Evolutionary conservation across 345 rosid species (phyloP), one percentile per base, ranked within the genome.

Genomic region (Firmiana major): DNA sequence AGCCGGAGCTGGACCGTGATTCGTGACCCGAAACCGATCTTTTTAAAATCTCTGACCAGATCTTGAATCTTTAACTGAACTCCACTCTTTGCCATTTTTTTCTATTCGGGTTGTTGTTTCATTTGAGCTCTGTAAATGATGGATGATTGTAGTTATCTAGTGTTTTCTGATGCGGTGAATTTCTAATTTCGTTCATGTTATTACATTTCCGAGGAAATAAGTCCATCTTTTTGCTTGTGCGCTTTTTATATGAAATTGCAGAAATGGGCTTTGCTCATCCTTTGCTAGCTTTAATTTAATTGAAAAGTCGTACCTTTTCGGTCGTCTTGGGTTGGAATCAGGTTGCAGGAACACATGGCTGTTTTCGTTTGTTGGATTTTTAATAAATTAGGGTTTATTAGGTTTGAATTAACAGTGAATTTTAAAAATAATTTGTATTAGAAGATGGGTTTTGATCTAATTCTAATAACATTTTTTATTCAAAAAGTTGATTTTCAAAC

Each of bases 1-100:
- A 77, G 60, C 87, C 57, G 86, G 84, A 69, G 78, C 84, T 48
- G 77, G 83, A 58, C 82, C 89, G 13, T 87, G 81, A 84, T 51
- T 79, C 71, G 7, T 6, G 24, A 28, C 55, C 72, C 34, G 21
- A 16, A 79, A 57, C 72, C 73, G 21, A 48, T 16, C 13, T 0
- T n/a, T 19, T 7, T 9, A 74, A 67, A 74, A 53, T 69, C 51
- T 49, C 34, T 55, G 40, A 69, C 22, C 75, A 49, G 69, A 75
- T 73, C 63, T 40, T 48, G 66, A 54, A 73, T 28, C 71, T 58
- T 54, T 76, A 63, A 71, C 76, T 54, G 62, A 59, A 26, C 60
- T 3, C 9, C 7, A 21, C 34, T 9, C 2, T 15, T 28, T 59
- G 22, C 13, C 12, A 2, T 12, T 16, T 15, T 16, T 5, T 8